A percentile compares a stretch with the other conserved stretches of the same genome.
phyloP scores from a whole-genome alignment of 1,284 basidiomycete genomes.

The Sutorius eximius region DNA sequence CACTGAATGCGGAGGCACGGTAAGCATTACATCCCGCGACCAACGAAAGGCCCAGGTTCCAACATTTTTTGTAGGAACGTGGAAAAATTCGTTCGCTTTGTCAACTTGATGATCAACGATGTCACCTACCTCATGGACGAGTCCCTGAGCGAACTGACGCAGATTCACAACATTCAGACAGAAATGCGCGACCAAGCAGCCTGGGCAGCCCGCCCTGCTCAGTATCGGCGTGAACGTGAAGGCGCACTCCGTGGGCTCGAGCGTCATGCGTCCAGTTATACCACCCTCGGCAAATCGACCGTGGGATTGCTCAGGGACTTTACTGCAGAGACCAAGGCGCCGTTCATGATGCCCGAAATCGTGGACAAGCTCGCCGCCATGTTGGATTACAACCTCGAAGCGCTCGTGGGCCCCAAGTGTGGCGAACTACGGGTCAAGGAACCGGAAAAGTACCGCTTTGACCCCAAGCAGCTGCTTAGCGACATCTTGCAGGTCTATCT shows the following conservation, averaged over 20 bases:
- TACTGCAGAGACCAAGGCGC: constrained; percentile 86
- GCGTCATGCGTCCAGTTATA: constrained; percentile 82
- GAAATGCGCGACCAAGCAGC: constrained; percentile 77
- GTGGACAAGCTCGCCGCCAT: constrained; percentile 95
- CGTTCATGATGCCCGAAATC: constrained; percentile 97
- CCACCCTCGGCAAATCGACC: constrained; percentile 84
- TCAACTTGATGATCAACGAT: constrained; percentile 99
- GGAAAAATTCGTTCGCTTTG: constrained; percentile 92
- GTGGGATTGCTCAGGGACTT: constrained; percentile 90
- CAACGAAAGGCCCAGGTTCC: constrained; percentile 2
- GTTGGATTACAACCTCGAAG: constrained; percentile 93
- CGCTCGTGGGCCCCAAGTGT: constrained; percentile 85
- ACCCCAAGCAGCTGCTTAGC: constrained; percentile 80
- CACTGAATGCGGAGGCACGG: constrained; percentile 77
- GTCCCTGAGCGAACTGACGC: constrained; percentile 84
- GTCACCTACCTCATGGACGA: constrained; percentile 99
- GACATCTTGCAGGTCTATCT: constrained; percentile 92
- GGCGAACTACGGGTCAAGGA: constrained; percentile 85
- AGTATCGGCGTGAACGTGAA: constrained; percentile 85
- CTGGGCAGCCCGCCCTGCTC: constrained; percentile 66
- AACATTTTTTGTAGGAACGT: constrained; percentile 56
- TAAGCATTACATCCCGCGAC: constrained; percentile 39
- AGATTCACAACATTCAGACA: constrained; percentile 84
- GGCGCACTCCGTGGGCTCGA: constrained; percentile 78
- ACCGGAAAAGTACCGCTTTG: constrained; percentile 88